Base-by-base conservation (phyloP, 495 filamentous ascomycete species). In the Penicillium chermesinum region DNA sequence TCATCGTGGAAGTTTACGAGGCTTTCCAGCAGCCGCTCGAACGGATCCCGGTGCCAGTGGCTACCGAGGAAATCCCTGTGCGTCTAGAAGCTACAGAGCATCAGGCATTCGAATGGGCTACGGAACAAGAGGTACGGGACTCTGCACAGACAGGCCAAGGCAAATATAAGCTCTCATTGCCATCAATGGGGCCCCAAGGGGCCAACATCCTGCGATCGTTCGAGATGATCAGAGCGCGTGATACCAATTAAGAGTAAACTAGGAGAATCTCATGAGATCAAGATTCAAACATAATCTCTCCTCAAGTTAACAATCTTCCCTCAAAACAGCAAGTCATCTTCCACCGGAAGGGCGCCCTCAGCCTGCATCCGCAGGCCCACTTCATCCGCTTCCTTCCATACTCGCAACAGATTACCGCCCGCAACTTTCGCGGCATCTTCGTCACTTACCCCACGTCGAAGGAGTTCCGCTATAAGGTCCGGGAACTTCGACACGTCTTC, bases 401-500 rank as follows among this genome's bases (percentile, higher is more conserved):
- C 87, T 18, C 88, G 76, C 22, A 93, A 61, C 1, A 91, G 44
- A 58, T 93, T 93, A 1, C 78, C 82, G 0, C 88, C 88, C 0
- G 77, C 84, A 1, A 93, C 69, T 56, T 85, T 84, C 17, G 60
- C 70, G 1, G 76, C 84, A 53, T 93, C 81, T 37, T 68, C 61
- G 50, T 89, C 84, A 13, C 75, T 83, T 17, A 91, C 69, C 1
- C 86, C 88, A 15, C 80, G 75, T 33, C 61, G 65, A 46, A 93
- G 65, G 42, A 91, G 61, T 64, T 90, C 87, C 5, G 77, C 82
- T 5, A 96, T 79, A 44, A 98, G 64, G 38, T 82, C 80, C 1
- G 93, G 91, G 62, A 82, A 95, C 61, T 86, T 88, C 41, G 82
- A 83, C 20, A 96, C 90, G 66, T 96, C 89, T 37, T 83, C 81